Base-by-base conservation (phyloP, 2,329 filamentous ascomycete genomes). In the Myriosclerotinia curreyana region DNA sequence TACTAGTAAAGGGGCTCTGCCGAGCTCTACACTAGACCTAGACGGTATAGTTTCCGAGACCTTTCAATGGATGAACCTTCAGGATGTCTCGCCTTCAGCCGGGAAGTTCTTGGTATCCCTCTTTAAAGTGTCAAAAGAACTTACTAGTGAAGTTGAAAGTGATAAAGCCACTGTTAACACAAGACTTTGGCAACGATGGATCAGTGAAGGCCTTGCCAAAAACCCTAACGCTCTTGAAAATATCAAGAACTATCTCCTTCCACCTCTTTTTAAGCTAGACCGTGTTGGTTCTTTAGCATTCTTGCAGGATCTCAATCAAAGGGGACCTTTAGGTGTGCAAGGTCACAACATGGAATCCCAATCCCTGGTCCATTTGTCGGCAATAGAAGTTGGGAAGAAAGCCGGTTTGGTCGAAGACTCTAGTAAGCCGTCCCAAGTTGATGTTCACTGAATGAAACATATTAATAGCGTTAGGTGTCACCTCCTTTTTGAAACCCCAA, bases 301-400 rank as follows among this genome's bases (percentile, higher is more conserved):
- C 66, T 75, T 91, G n/a, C 76, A 81, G 53, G 77, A 79, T 25
- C 78, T 89, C 64, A 86, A 81, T n/a, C 76, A 79, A 17, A 73
- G 81, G 7, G 79, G 78, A 61, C 75, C 80, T n/a, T 74, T 81
- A 15, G 80, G 76, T 66, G 79, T 79, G 49, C 76, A 76, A 52
- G 77, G 74, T 42, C 75, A 78, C 61, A 78, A 80, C 25, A 75
- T 84, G 34, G 80, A 85, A 61, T 76, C 80, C 17, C 80, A 84
- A 60, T 81, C 84, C 0, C 78, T 86, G 51, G 75, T 91, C 12
- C 84, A 86, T 68, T 79, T 92, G 50, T 82, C 87, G 52, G 83
- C 86, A n/a, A 78, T 92, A 51, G 87, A 91, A 68, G 82, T 86
- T 20, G 89, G 86, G 17, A 91, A 91, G 75, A 89, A 88, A 71